Percentiles rank a stretch among this genome's conserved stretches.
Evolutionary conservation across 1,284 basidiomycete genomes (phyloP).

Genomic region (Tilletia caries): DNA sequence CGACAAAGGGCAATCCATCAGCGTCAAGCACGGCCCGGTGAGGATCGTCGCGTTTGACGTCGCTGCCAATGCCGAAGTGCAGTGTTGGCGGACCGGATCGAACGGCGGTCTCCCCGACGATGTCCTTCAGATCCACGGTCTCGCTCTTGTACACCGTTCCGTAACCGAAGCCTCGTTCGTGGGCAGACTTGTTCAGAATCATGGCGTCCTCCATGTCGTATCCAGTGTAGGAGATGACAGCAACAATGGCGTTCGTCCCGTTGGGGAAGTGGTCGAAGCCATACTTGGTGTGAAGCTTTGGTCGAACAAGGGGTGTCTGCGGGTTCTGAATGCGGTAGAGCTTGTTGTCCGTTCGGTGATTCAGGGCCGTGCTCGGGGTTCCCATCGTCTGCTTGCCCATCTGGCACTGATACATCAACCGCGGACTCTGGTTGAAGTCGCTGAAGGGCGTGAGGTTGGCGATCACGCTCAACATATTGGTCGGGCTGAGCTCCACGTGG

Average conservation of each 20-base stretch:
- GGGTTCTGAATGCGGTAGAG: slow-evolving; percentile 92
- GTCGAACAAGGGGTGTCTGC: slow-evolving; percentile 92
- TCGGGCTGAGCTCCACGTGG: slow-evolving; percentile 90
- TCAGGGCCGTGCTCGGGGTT: slow-evolving; percentile 85
- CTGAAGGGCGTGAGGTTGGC: slow-evolving; percentile 68
- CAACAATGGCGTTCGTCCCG: slow-evolving; percentile 95
- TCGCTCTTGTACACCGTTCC: slow-evolving; percentile 96
- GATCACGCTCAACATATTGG: slow-evolving; percentile 82
- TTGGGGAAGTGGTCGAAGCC: slow-evolving; percentile 99
- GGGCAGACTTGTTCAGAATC: slow-evolving; percentile 98
- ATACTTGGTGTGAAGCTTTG: slow-evolving; percentile 87
- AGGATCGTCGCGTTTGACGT: slow-evolving; percentile 32
- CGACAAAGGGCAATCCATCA: slow-evolving; percentile 82
- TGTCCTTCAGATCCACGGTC: slow-evolving; percentile 82
- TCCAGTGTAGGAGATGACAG: slow-evolving; percentile 98
- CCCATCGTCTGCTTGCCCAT: slow-evolving; percentile 99
- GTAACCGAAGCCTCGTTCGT: slow-evolving; percentile 95
- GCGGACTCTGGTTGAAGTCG: slow-evolving; percentile 82
- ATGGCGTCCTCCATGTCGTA: slow-evolving; percentile 99
- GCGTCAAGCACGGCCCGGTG: slow-evolving; percentile 65
- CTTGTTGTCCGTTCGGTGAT: slow-evolving; percentile 96
- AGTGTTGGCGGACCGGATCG: slow-evolving; percentile 55
- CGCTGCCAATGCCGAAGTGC: slow-evolving; percentile 77
- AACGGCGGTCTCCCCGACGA: slow-evolving; percentile 53
- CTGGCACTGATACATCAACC: slow-evolving; percentile 69